Conservation (phyloP, 805 yeast species). For the Suhomyces tanzawaensis region DNA sequence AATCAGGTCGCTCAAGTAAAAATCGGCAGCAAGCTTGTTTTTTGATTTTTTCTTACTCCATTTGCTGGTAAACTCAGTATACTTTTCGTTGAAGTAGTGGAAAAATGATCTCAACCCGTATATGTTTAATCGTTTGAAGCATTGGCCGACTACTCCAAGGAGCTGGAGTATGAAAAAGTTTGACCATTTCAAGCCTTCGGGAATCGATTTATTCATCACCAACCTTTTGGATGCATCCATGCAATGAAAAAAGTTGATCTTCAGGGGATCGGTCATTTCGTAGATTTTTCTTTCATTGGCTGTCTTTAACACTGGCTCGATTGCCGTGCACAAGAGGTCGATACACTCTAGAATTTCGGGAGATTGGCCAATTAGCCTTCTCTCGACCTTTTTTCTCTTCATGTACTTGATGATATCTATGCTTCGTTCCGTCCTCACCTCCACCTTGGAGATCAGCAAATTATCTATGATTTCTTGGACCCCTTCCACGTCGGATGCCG, state of each 20-base stretch:
- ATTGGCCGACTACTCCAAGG: slow-evolving; percentile 70
- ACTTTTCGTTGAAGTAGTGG: slow-evolving; percentile 59
- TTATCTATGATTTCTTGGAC: slow-evolving; percentile 83
- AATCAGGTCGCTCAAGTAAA: slow-evolving; percentile 54
- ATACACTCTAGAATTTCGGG: slow-evolving; percentile 56
- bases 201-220: slow-evolving; percentile 48
- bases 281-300: slow-evolving; percentile 66
- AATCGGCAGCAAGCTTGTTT: slow-evolving; percentile 58
- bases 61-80: slow-evolving; percentile 57
- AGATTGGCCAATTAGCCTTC: slow-evolving; percentile 53
- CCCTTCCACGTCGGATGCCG: slow-evolving; percentile 82
- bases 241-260: slow-evolving; percentile 67
- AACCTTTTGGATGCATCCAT: slow-evolving; percentile 66
- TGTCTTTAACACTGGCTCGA: slow-evolving; percentile 60
- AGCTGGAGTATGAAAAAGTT: slow-evolving; percentile 60
- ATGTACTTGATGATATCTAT: slow-evolving; percentile 78
- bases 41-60: slow-evolving; percentile 56
- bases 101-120: slow-evolving; percentile 83
- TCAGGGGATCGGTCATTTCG: slow-evolving; percentile 62
- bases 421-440: slow-evolving; percentile 82
- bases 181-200: slow-evolving; percentile 75
- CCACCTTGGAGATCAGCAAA: slow-evolving; percentile 70
- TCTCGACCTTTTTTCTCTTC: slow-evolving; percentile 61
- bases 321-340: slow-evolving; percentile 57
- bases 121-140: slow-evolving; percentile 63